Evolutionary conservation across 2,329 filamentous ascomycete genomes (phyloP).

Genomic region (Fusarium verticillioides): DNA sequence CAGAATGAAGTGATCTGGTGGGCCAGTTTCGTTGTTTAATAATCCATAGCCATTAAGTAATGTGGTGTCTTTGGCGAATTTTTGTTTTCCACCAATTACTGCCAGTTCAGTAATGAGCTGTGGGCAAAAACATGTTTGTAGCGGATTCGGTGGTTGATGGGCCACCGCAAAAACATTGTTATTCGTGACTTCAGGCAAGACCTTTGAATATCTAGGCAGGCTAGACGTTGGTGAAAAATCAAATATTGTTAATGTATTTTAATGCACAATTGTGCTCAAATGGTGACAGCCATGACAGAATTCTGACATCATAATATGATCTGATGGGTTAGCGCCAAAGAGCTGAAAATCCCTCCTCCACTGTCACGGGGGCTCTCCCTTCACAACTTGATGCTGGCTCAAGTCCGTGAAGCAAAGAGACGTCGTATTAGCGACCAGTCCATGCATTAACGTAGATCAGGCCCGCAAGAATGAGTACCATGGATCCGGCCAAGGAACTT

Average conservation of each 20-base stretch:
- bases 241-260: no score
- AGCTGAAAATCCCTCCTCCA: neutral
- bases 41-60: neutral
- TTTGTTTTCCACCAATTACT: no score
- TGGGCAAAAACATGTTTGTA: no score
- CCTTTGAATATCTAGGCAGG: no score
- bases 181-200: no score
- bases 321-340: neutral
- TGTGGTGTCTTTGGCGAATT: no score
- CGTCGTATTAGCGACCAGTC: slow-evolving; percentile 3
- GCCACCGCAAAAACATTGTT: no score
- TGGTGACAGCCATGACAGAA: neutral
- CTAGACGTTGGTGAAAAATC: no score
- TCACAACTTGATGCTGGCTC: neutral
- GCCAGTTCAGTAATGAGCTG: no score
- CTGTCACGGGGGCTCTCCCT: neutral
- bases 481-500: neutral
- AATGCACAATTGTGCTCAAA: no score
- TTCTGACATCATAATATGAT: neutral
- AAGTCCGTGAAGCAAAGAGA: neutral
- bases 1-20: fast-evolving
- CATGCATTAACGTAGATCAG: neutral
- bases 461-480: neutral
- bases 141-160: no score
- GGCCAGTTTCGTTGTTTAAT: fast-evolving